Evolutionary conservation across 495 filamentous ascomycete genomes (phyloP).

Genomic region (Neurospora sublineolata): DNA sequence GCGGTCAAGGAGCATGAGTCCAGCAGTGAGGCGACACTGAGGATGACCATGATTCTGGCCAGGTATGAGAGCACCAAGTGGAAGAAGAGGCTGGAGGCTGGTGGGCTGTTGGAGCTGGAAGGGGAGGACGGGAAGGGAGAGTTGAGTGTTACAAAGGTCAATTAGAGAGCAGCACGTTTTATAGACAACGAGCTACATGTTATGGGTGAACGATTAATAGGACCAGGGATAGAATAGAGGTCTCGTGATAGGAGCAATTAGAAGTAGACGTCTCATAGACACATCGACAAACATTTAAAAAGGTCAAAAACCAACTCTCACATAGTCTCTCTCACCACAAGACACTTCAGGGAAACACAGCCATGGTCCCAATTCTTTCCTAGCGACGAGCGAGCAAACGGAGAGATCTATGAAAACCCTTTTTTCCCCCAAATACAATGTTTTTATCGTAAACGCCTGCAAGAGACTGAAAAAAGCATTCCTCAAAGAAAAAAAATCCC

Average conservation of each 20-base stretch:
- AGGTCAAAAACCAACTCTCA: not conserved
- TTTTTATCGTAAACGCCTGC: not conserved
- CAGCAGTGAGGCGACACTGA: conserved; percentile 40
- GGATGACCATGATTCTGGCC: conserved; percentile 78
- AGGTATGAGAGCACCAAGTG: conserved; percentile 78
- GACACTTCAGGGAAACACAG: not conserved
- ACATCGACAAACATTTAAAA: not conserved
- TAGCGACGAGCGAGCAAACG: not conserved
- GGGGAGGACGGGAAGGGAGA: conserved; percentile 22
- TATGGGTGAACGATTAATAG: not conserved
- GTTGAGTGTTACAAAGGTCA: conserved; percentile 34
- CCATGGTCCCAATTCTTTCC: not conserved
- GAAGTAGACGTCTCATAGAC: not conserved
- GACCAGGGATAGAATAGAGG: not conserved
- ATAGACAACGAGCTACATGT: not conserved
- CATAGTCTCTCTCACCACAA: not conserved
- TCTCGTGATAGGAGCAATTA: not conserved
- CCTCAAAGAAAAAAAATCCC: not conserved
- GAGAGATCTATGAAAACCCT: not conserved
- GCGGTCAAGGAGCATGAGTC: conserved; percentile 34
- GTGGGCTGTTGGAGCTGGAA: conserved; percentile 44
- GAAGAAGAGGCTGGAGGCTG: conserved; percentile 68
- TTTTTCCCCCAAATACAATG: not conserved
- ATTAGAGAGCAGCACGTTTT: not conserved
- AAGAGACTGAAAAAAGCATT: not conserved